Evolutionary conservation across 345 rosid genomes (phyloP).

Genomic region (Orychophragmus violaceus): DNA sequence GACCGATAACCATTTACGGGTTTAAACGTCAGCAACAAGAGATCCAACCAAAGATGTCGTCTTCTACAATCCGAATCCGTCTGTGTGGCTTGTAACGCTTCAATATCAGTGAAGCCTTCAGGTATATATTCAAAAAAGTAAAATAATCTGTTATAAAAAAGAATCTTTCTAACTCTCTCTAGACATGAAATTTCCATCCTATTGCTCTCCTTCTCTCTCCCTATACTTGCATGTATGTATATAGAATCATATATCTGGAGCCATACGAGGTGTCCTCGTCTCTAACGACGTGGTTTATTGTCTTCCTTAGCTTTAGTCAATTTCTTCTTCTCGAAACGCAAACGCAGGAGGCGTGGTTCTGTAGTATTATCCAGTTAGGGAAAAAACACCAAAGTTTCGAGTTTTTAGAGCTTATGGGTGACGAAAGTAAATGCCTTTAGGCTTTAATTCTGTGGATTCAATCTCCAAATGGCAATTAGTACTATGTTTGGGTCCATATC

Average conservation of each 20-base stretch:
- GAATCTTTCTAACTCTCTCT: slow-evolving; percentile 14
- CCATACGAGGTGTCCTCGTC: neutral
- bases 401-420: slow-evolving; percentile 18
- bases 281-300: slow-evolving; percentile 33
- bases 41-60: slow-evolving; percentile 6
- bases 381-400: neutral
- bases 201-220: slow-evolving; percentile 9
- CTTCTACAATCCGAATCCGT: slow-evolving; percentile 20
- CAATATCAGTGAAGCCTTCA: neutral
- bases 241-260: slow-evolving; percentile 1
- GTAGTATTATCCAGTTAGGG: slow-evolving; percentile 1
- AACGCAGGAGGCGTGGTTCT: neutral
- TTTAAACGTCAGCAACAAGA: neutral
- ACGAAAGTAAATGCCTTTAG: slow-evolving; percentile 29
- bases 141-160: neutral
- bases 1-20: slow-evolving; percentile 7
- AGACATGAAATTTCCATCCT: too few relatives aligned
- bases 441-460: slow-evolving; percentile 13
- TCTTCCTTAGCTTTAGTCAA: slow-evolving; percentile 27
- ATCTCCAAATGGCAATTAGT: slow-evolving; percentile 26
- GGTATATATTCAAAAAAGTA: slow-evolving; percentile 24
- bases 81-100: slow-evolving; percentile 27
- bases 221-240: neutral
- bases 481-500: slow-evolving; percentile 50
- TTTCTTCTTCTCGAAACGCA: neutral